Base-by-base conservation (phyloP, 306 rosid species). In the Cucurbita maxima region DNA sequence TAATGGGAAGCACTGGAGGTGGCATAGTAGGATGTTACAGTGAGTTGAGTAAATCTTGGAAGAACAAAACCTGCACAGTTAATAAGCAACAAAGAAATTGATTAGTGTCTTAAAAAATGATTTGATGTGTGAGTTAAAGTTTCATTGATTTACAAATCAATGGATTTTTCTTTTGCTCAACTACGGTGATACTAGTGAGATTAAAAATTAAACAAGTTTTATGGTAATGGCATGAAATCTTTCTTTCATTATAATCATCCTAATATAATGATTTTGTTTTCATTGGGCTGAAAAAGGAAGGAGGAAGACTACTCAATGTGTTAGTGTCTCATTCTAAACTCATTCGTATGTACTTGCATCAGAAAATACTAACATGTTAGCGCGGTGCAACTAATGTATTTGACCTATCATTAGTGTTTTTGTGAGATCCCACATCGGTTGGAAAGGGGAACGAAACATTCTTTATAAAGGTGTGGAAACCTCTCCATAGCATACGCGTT, bases 1-100 rank as follows among this genome's bases (percentile, higher is more conserved):
- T 88, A 87, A 83, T 91, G 91, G n/a, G 99, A 91, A 76, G 92
- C 96, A 86, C 97, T 95, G 15, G 90, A 89, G 74, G 96, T 68
- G 14, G 96, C 94, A 83, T 95, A 89, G 77, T 95, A 91, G 62
- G 96, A 89, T 78, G 99, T 87, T 44, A 95, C 91, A 1, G 87
- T 85, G 79, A 89, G 90, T 76, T 91, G 96, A 60, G 91, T 61
- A 75, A 91, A 91, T 83, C 81, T 85, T 56, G 99, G 97, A 77
- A 95, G 91, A 52, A 80, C 90, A 82, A 80, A 88, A 76, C 97
- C 97, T 94, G 58, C 75, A 82, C 62, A 30, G 22, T 11, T 37
- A 30, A 25, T 22, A 12, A 58, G 64, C 64, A 58, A 58, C 18
- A 5, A 6, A 58, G n/a, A 50, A 12, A 50, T 14, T 14, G 15